Evolutionary conservation across 75 land plant species (phyloP), one percentile per base, ranked within the genome.

Genomic region (Ceratopteris richardii): DNA sequence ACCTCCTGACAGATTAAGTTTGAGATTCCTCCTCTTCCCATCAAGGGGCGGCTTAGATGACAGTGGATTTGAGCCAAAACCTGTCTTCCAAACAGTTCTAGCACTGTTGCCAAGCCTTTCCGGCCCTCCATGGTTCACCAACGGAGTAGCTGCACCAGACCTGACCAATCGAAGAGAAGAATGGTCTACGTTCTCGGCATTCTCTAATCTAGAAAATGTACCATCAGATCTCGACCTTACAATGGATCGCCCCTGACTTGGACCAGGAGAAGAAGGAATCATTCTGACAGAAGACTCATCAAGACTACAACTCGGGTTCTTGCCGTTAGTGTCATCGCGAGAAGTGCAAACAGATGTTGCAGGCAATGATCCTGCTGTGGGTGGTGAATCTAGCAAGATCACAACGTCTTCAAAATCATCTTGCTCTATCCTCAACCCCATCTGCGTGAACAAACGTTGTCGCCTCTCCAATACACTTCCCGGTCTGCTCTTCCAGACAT

Each of bases 401-500:
- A 33, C 37, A 3, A 9, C 3, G 37, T 33, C 9, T 33, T 33
- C 37, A 33, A 9, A 33, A 33, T 33, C 37, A 3, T 33, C 37
- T 33, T 33, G 7, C 9, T 33, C 37, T 9, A 33, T 9, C 37
- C 9, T 46, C 14, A 91, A 75, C 5, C 94, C 97, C 74, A 88
- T 57, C 33, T 73, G 66, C 27, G 63, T 73, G 54, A 88, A 79
- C 29, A 91, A 80, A 2, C 89, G 76, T n/a, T 54, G 60, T 30
- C 97, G 84, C 50, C 97, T 80, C 63, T 91, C 94, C 53, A 75
- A 46, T 4, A 91, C 73, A 47, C 89, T 79, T 4, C 68, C 66
- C 0, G 97, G 89, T 31, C 82, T 77, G 26, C 78, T 74, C 52
- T 78, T 77, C 94, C 93, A 88, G 28, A 88, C 64, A 0, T 83